A percentile compares a stretch with the other conserved stretches of the same genome.
Evolutionary conservation across 164 flowering plant genomes (phyloP).

Genomic region (Protea cynaroides): DNA sequence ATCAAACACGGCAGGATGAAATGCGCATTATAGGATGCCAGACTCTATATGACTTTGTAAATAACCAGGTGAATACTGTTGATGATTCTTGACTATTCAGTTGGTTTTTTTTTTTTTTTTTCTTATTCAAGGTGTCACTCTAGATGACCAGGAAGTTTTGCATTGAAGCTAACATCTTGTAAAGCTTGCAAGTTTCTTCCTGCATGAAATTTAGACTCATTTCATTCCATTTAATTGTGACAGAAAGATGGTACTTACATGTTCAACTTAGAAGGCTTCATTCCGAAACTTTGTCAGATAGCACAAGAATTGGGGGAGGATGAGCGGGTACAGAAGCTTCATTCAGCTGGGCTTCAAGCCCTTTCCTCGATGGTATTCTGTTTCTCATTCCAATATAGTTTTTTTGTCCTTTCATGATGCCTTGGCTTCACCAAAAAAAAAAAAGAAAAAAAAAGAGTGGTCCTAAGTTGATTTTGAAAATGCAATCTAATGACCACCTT

Average conservation of each 20-base stretch:
- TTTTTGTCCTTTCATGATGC: no score
- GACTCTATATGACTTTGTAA: constrained; percentile 78
- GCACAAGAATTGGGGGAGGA: constrained; percentile 80
- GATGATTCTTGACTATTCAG: not conserved
- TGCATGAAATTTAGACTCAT: constrained; percentile 9
- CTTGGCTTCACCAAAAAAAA: no score
- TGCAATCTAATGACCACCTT: no score
- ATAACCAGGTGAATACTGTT: constrained; percentile 54
- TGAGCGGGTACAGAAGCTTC: constrained; percentile 42
- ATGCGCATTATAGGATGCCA: constrained; percentile 72
- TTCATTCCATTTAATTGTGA: constrained; percentile 13
- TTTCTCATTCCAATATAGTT: no score
- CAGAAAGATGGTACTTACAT: constrained; percentile 85
- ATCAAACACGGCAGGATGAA: constrained; percentile 78
- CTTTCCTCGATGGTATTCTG: constrained; percentile 82
- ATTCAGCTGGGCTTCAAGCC: constrained; percentile 75
- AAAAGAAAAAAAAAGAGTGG: no score
- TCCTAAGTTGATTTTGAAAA: no score
- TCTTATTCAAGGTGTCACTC: not conserved
- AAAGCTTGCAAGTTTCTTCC: constrained; percentile 5
- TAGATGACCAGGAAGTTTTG: not conserved
- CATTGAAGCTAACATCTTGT: not conserved
- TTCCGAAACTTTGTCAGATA: constrained; percentile 85
- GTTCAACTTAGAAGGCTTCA: constrained; percentile 80
- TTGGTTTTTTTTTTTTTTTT: not conserved